Conservation (phyloP, 1,284 basidiomycete species). For the Athelia sp. region DNA sequence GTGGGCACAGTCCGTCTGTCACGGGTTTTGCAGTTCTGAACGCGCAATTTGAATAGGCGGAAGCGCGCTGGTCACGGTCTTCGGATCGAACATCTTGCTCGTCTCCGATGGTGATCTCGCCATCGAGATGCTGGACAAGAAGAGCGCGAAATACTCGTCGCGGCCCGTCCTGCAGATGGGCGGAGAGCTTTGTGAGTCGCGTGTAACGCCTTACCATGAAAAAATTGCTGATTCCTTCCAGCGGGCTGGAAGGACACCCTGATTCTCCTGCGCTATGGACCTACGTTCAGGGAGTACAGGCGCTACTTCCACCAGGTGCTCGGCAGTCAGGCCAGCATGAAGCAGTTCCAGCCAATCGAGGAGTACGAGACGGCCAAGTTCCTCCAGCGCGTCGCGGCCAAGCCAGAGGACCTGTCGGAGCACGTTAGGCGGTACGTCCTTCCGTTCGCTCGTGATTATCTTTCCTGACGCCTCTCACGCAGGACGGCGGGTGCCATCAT, state of each 20-base stretch:
- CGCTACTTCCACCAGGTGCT: constrained; percentile 27
- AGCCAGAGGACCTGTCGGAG: constrained; percentile 21
- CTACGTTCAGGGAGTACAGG: constrained; percentile 23
- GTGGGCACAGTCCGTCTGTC: constrained; percentile 20
- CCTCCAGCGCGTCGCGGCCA: constrained; percentile 18
- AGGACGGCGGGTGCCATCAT: constrained; percentile 5
- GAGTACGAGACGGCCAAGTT: constrained; percentile 23
- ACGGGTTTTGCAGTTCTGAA: constrained; percentile 1
- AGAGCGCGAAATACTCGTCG: constrained; percentile 44
- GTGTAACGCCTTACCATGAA: too few relatives aligned
- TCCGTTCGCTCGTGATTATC: too few relatives aligned
- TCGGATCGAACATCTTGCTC: constrained; percentile 38
- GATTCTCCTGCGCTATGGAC: constrained; percentile 25
- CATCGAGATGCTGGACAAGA: constrained; percentile 41
- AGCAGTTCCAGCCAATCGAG: constrained; percentile 23
- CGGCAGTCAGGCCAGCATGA: constrained; percentile 25
- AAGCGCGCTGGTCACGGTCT: constrained; percentile 32
- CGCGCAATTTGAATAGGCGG: constrained; percentile 27
- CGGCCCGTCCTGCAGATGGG: constrained; percentile 42
- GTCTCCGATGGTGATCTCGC: constrained; percentile 35
- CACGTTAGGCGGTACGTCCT: neutral
- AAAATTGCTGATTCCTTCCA: neutral
- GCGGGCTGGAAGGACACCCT: constrained; percentile 31
- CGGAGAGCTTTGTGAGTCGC: constrained; percentile 31
- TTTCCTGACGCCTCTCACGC: too few relatives aligned